Percentiles rank a stretch among this genome's conserved stretches.
These are phyloP conservation scores for Cyphellophora attinorum DNA, from an alignment of 2,329 filamentous ascomycete genomes.

Conservation along the genomic window DNA sequence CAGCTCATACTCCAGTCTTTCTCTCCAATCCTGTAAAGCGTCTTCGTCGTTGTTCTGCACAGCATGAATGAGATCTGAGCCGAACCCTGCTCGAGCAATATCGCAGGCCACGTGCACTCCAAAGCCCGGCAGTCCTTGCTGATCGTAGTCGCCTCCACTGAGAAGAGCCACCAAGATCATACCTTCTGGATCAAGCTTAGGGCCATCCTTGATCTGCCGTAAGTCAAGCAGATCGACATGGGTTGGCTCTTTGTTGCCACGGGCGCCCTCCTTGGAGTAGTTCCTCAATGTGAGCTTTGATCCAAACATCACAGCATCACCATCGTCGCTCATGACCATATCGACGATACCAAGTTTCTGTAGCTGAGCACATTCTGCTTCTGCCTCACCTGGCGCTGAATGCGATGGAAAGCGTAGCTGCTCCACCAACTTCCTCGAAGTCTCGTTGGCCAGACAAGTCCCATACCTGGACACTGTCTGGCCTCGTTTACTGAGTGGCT, in stretches of 20 bases:
- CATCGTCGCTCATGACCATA: slow-evolving; percentile 89
- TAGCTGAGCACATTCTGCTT: slow-evolving; percentile 86
- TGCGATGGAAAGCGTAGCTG: slow-evolving; percentile 79
- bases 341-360: slow-evolving; percentile 78
- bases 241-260: slow-evolving; percentile 60
- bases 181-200: slow-evolving; percentile 68
- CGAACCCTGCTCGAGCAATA: slow-evolving; percentile 81
- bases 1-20: slow-evolving; percentile 63
- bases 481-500: slow-evolving; percentile 80
- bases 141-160: slow-evolving; percentile 90
- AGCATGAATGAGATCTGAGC: slow-evolving; percentile 35
- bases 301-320: slow-evolving; percentile 96
- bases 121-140: slow-evolving; percentile 77
- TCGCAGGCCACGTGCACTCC: slow-evolving; percentile 84
- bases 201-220: slow-evolving; percentile 43
- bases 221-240: slow-evolving; percentile 77
- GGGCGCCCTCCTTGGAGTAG: slow-evolving; percentile 65
- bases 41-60: slow-evolving; percentile 20
- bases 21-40: slow-evolving; percentile 51
- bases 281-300: slow-evolving; percentile 69
- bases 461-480: slow-evolving; percentile 50
- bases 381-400: slow-evolving; percentile 85
- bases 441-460: slow-evolving; percentile 58
- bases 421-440: slow-evolving; percentile 74
- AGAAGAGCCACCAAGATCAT: slow-evolving; percentile 93